Percentiles rank a stretch among this genome's conserved stretches.
These are phyloP conservation scores for Benincasa hispida DNA, from an alignment of 306 rosid genomes.

Conservation along the genomic window DNA sequence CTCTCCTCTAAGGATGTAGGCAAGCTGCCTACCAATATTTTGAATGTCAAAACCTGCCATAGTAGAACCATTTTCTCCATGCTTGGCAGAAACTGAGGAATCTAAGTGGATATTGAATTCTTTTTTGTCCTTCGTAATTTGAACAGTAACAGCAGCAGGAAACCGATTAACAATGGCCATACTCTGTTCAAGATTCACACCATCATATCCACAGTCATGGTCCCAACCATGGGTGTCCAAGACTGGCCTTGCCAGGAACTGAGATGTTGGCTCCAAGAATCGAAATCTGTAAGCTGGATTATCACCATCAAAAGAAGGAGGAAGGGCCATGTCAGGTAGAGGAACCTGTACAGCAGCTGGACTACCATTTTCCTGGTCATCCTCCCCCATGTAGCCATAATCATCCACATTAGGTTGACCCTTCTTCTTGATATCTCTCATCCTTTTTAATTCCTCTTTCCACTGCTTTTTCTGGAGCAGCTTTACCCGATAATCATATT, in stretches of 20 bases:
- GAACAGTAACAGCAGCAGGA: constrained; percentile 73
- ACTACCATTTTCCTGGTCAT: constrained; percentile 58
- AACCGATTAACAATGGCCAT: constrained; percentile 54
- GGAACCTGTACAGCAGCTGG: constrained; percentile 98
- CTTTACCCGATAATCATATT: constrained; percentile 92
- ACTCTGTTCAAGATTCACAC: constrained; percentile 75
- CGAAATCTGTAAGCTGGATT: constrained; percentile 88
- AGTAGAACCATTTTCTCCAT: constrained; percentile 70
- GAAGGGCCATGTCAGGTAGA: constrained; percentile 86
- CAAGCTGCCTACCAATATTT: constrained; percentile 49
- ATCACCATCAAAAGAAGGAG: constrained; percentile 92
- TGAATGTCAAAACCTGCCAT: constrained; percentile 99
- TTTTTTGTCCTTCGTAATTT: constrained; percentile 89
- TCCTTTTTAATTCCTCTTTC: constrained; percentile 91
- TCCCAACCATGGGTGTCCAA: constrained; percentile 95
- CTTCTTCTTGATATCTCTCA: constrained; percentile 75
- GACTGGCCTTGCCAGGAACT: constrained; percentile 86
- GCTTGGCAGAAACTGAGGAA: constrained; percentile 83
- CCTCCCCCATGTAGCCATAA: constrained; percentile 52
- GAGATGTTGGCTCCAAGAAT: constrained; percentile 91
- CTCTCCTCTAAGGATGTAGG: constrained; percentile 51
- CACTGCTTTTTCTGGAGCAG: constrained; percentile 89
- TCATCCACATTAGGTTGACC: constrained; percentile 37
- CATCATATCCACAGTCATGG: constrained; percentile 97
- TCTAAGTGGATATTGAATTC: constrained; percentile 90